Evolutionary conservation across 1,284 basidiomycete species (phyloP).

Genomic region (Leccinum holopus): DNA sequence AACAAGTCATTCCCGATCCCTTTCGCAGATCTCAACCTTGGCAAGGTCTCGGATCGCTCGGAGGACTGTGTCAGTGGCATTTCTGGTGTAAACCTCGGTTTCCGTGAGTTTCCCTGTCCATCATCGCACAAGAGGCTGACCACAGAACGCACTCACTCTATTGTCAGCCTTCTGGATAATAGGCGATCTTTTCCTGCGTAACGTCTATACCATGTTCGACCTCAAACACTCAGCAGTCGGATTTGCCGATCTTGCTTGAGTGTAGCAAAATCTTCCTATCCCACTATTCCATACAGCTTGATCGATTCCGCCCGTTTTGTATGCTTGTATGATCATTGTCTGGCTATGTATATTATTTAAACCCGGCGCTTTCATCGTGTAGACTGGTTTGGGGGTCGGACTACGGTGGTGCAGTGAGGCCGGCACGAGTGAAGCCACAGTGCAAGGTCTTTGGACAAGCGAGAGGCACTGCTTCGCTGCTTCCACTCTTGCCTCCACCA

Average conservation of each 20-base stretch:
- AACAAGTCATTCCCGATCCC: slow-evolving; percentile 12
- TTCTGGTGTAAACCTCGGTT: neutral
- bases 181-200: slow-evolving; percentile 20
- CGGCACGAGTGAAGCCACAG: too few relatives aligned
- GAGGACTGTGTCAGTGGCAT: slow-evolving; percentile 17
- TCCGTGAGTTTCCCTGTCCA: slow-evolving; percentile 4
- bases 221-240: slow-evolving; percentile 11
- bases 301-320: neutral
- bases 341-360: neutral
- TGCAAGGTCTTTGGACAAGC: too few relatives aligned
- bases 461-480: too few relatives aligned
- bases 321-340: neutral
- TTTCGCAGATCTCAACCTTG: slow-evolving; percentile 14
- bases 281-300: neutral
- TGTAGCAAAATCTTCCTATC: neutral
- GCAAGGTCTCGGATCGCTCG: slow-evolving; percentile 8
- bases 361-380: too few relatives aligned
- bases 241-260: slow-evolving; percentile 19
- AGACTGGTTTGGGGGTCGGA: too few relatives aligned
- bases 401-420: too few relatives aligned
- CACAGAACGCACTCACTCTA: neutral
- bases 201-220: slow-evolving; percentile 22
- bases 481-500: too few relatives aligned
- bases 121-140: neutral
- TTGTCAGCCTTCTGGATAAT: slow-evolving; percentile 15